These are phyloP conservation scores for Hanseniaspora valbyensis DNA, from an alignment of 805 yeast species.

Conservation along the genomic window DNA sequence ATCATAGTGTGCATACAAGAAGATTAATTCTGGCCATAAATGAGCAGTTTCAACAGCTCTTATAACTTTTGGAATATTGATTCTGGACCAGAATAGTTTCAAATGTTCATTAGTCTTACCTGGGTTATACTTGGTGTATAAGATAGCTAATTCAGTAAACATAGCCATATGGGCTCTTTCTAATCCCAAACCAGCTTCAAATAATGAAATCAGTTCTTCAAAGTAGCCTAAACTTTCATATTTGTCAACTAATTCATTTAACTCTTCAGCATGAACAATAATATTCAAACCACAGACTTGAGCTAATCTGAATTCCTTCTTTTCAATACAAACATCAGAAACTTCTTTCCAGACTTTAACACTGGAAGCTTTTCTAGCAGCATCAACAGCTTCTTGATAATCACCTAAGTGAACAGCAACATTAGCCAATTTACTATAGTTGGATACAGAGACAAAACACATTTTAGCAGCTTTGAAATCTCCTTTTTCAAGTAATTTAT, in stretches of 20 bases:
- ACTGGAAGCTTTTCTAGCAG: slow-evolving; percentile 96
- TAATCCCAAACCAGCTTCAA: slow-evolving; percentile 89
- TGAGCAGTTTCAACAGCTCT: slow-evolving; percentile 89
- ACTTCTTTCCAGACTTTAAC: slow-evolving; percentile 95
- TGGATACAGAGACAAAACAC: slow-evolving; percentile 73
- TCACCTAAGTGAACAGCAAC: slow-evolving; percentile 85
- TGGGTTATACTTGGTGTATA: slow-evolving; percentile 84
- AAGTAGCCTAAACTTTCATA: slow-evolving; percentile 88
- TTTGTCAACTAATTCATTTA: slow-evolving; percentile 74
- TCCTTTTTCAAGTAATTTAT: slow-evolving; percentile 65
- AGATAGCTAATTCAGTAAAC: slow-evolving; percentile 90
- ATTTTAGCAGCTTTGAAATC: slow-evolving; percentile 90
- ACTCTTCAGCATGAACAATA: slow-evolving; percentile 94
- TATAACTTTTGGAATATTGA: slow-evolving; percentile 93
- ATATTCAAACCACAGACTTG: slow-evolving; percentile 97
- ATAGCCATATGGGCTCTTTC: slow-evolving; percentile 99
- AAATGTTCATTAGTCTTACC: slow-evolving; percentile 89
- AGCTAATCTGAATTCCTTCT: slow-evolving; percentile 89
- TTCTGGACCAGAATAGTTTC: slow-evolving; percentile 95
- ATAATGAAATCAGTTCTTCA: slow-evolving; percentile 78
- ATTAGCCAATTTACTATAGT: slow-evolving; percentile 93
- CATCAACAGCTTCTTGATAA: slow-evolving; percentile 93
- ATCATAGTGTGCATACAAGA: slow-evolving; percentile 94
- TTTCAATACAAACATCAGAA: slow-evolving; percentile 89
- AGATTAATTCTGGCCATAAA: slow-evolving; percentile 90